Percentiles rank a stretch among this genome's conserved stretches.
phyloP scores from a whole-genome alignment of 2,329 filamentous ascomycete genomes.

The Pseudodiploospora longispora region DNA sequence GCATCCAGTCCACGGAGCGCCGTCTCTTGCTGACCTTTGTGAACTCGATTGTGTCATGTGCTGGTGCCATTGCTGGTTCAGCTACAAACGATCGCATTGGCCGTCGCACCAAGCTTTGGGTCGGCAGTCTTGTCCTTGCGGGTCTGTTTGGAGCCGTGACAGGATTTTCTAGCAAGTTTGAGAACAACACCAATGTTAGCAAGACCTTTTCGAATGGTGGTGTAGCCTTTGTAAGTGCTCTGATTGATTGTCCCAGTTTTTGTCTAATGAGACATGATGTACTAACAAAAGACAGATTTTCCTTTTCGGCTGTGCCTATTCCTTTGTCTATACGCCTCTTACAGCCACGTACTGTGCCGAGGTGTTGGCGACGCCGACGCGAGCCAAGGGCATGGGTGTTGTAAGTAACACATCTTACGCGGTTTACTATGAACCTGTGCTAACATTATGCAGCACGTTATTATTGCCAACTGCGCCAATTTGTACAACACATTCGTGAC shows the following conservation, averaged over 20 bases:
- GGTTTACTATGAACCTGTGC: background rate
- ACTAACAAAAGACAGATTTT: constrained; percentile 30
- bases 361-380: constrained; percentile 22
- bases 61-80: constrained; percentile 27
- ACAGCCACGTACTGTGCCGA: constrained; percentile 28
- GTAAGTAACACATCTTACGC: constrained; percentile 11
- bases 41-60: constrained; percentile 28
- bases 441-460: constrained; percentile 12
- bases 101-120: constrained; percentile 37
- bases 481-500: constrained; percentile 25
- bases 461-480: constrained; percentile 22
- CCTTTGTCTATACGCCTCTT: constrained; percentile 42
- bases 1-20: constrained; percentile 44
- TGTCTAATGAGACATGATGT: background rate
- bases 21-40: constrained; percentile 38
- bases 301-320: constrained; percentile 44
- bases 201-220: constrained; percentile 32
- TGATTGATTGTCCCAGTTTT: background rate
- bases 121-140: constrained; percentile 38
- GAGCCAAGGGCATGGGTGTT: constrained; percentile 28
- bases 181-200: constrained; percentile 22
- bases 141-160: constrained; percentile 40
- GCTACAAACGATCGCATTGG: constrained; percentile 23
- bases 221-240: constrained; percentile 33
- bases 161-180: constrained; percentile 34